Percentiles rank a stretch among this genome's conserved stretches.
phyloP scores from a whole-genome alignment of 805 yeast species.

The Candida sonorensis region DNA sequence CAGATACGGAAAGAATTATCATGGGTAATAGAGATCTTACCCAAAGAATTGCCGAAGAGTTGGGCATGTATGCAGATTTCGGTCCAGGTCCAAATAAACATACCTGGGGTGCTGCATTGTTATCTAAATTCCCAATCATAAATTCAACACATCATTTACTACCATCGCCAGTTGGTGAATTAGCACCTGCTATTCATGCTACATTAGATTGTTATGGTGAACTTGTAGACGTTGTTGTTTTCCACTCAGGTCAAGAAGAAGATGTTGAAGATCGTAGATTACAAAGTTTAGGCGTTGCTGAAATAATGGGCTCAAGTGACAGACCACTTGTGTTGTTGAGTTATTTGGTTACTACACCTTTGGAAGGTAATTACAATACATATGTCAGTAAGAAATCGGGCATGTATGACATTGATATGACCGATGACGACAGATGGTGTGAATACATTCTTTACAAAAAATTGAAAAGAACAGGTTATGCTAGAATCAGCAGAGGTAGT shows the following conservation, averaged over 20 bases:
- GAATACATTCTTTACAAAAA: constrained; percentile 89
- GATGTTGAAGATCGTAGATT: constrained; percentile 88
- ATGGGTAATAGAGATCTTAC: constrained; percentile 96
- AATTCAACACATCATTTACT: constrained; percentile 84
- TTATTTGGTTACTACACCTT: constrained; percentile 84
- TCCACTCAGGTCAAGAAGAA: constrained; percentile 98
- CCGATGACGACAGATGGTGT: constrained; percentile 98
- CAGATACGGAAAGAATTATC: constrained; percentile 87
- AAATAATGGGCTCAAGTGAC: constrained; percentile 73
- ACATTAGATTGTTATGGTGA: constrained; percentile 88
- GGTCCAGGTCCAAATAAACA: constrained; percentile 98
- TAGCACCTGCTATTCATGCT: constrained; percentile 97
- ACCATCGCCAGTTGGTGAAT: constrained; percentile 96
- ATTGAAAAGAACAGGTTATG: constrained; percentile 84
- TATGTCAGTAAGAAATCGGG: constrained; percentile 80
- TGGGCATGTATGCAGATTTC: constrained; percentile 91
- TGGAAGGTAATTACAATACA: constrained; percentile 84
- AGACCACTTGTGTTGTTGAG: constrained; percentile 85
- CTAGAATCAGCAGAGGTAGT: constrained; percentile 85
- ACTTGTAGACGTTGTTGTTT: constrained; percentile 84
- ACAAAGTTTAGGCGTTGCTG: constrained; percentile 70
- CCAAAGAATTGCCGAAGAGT: constrained; percentile 82
- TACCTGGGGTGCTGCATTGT: constrained; percentile 94
- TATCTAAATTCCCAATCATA: constrained; percentile 91
- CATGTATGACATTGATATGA: constrained; percentile 88